Evolutionary conservation across 192 early-diverging fungal species (phyloP).

Genomic region (Umbelopsis sp.): DNA sequence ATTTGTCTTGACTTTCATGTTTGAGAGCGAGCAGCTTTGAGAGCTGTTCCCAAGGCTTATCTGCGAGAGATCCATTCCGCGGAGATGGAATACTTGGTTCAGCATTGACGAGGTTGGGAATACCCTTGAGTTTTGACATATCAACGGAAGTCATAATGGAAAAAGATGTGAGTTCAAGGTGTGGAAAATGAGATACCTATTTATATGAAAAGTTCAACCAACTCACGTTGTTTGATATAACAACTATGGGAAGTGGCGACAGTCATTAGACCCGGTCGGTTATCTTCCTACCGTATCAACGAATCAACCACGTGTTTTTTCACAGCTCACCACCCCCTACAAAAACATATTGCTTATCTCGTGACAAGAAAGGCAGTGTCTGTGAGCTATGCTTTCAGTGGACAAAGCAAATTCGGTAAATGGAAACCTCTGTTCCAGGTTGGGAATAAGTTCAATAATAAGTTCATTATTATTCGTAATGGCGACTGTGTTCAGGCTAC

Average conservation of each 20-base stretch:
- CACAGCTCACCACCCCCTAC: neutral
- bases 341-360: neutral
- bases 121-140: conserved; percentile 14
- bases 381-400: too few relatives aligned
- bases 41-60: conserved; percentile 18
- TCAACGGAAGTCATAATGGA: conserved; percentile 8
- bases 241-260: neutral
- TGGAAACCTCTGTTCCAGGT: neutral
- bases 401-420: neutral
- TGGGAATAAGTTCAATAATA: too few relatives aligned
- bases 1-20: neutral
- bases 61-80: neutral
- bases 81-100: neutral
- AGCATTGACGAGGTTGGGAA: neutral
- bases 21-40: conserved; percentile 3
- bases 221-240: too few relatives aligned
- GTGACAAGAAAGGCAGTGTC: neutral
- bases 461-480: neutral
- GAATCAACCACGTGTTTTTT: neutral
- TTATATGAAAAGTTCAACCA: neutral
- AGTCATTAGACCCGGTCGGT: neutral
- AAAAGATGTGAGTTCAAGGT: neutral
- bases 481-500: neutral
- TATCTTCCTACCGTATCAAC: neutral
- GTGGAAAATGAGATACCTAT: neutral